A percentile compares a stretch with the other conserved stretches of the same genome.
Evolutionary conservation across 2,329 filamentous ascomycete genomes (phyloP).

Genomic region (Ramichloridium luteum): DNA sequence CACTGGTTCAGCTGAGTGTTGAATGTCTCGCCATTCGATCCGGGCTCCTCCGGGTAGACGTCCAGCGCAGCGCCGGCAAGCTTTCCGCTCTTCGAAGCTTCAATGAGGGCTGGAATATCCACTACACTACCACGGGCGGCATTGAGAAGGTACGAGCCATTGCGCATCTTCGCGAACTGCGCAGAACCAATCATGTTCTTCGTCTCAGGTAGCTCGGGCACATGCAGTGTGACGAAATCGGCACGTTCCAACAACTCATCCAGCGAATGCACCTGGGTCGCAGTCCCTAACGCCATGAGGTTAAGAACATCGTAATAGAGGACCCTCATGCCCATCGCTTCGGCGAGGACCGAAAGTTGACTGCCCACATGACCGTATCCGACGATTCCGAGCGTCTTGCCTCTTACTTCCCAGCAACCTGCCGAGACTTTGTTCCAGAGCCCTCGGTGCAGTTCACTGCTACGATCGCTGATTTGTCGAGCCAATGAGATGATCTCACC

Average conservation of each 20-base stretch:
- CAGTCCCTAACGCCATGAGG: conserved; percentile 84
- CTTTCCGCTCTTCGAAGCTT: conserved; percentile 74
- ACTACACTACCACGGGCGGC: conserved; percentile 88
- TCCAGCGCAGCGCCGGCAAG: conserved; percentile 91
- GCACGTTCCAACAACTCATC: conserved; percentile 63
- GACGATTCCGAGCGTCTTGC: conserved; percentile 92
- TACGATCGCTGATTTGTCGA: conserved; percentile 84
- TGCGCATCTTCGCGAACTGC: conserved; percentile 81
- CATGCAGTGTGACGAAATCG: conserved; percentile 90
- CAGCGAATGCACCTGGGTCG: conserved; percentile 68
- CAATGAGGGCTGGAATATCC: conserved; percentile 82
- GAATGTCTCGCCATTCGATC: conserved; percentile 91
- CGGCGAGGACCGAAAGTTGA: conserved; percentile 86
- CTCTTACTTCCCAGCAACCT: conserved; percentile 95
- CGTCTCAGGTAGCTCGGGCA: conserved; percentile 86
- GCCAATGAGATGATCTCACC: conserved; percentile 84
- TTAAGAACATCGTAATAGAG: conserved; percentile 95
- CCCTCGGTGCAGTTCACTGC: conserved; percentile 83
- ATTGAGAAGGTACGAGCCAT: conserved; percentile 88
- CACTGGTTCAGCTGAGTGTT: conserved; percentile 69
- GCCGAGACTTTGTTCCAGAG: conserved; percentile 97
- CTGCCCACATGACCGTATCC: conserved; percentile 97
- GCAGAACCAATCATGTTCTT: conserved; percentile 75
- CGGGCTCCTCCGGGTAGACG: conserved; percentile 89
- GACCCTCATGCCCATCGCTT: conserved; percentile 95